Percentiles rank a stretch among this genome's conserved stretches.
Conservation (phyloP, 2,329 filamentous ascomycete genomes). For the Beauveria rudraprayagi region DNA sequence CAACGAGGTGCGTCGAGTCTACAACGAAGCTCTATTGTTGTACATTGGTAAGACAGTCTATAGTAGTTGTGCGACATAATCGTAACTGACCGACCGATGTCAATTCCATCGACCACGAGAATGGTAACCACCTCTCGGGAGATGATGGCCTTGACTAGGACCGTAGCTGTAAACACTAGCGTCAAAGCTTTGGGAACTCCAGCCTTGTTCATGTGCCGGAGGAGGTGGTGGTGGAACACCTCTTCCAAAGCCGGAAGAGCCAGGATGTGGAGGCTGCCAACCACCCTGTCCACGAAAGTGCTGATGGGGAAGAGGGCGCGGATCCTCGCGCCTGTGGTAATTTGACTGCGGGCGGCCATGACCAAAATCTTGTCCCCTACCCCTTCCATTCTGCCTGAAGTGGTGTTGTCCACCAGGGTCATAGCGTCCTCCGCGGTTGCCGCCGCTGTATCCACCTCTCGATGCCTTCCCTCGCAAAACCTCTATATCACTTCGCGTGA, state of each 20-base stretch:
- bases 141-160: not conserved
- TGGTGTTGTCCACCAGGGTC: constrained; percentile 7
- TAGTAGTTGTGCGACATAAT: not conserved
- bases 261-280: constrained; percentile 39
- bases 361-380: not conserved
- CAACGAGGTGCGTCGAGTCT: too few relatives aligned
- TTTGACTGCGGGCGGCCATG: constrained; percentile 6
- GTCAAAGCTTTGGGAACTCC: not conserved
- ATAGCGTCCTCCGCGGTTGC: constrained; percentile 42
- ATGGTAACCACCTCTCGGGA: not conserved
- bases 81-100: not conserved
- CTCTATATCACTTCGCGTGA: constrained; percentile 71
- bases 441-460: constrained; percentile 48
- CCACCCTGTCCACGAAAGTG: constrained; percentile 18
- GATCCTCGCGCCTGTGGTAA: constrained; percentile 13
- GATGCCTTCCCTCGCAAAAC: constrained; percentile 58
- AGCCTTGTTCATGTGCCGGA: not conserved
- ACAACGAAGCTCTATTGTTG: not conserved
- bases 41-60: not conserved
- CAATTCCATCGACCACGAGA: not conserved
- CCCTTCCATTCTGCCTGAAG: constrained; percentile 3
- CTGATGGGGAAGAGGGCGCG: constrained; percentile 12
- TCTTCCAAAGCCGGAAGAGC: constrained; percentile 33
- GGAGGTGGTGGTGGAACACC: constrained; percentile 38
- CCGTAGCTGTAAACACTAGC: not conserved